A percentile compares a stretch with the other conserved stretches of the same genome.
phyloP scores from a whole-genome alignment of 2,329 filamentous ascomycete species.

The Xylariaceae sp. region DNA sequence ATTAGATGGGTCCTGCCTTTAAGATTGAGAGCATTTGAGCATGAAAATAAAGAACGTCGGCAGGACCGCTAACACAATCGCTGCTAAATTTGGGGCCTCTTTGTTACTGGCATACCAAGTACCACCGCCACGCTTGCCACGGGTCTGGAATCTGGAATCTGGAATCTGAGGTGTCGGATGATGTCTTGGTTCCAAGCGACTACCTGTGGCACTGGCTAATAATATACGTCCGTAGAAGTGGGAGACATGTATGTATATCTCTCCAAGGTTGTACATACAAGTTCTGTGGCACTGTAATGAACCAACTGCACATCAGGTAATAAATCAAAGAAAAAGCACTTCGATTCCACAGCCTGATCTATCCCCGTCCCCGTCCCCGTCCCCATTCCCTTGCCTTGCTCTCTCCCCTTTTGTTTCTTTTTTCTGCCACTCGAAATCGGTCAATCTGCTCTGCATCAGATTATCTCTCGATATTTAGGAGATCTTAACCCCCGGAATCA shows the following conservation, averaged over 20 bases:
- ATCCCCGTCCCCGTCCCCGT: no score
- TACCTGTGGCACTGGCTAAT: no score
- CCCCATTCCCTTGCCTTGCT: neutral
- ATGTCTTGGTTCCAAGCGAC: neutral
- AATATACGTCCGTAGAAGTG: no score
- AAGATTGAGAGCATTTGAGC: constrained; percentile 26
- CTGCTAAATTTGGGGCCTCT: constrained; percentile 9
- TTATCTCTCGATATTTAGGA: neutral
- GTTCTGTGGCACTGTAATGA: constrained; percentile 8
- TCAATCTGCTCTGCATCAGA: neutral
- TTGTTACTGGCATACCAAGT: neutral
- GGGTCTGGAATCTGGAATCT: neutral
- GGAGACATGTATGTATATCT: no score
- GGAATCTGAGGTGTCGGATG: neutral
- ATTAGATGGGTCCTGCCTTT: constrained; percentile 2
- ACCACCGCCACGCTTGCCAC: neutral
- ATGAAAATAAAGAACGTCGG: constrained; percentile 21
- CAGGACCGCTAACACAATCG: constrained; percentile 2
- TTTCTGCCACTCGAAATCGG: neutral
- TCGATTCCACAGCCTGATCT: constrained; percentile 4
- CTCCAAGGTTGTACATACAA: no score
- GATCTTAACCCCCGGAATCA: neutral
- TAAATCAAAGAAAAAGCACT: constrained; percentile 16
- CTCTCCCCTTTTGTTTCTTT: neutral
- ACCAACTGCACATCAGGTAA: neutral